These are phyloP conservation scores for Crassisporium funariophilum DNA, from an alignment of 768 basidiomycete genomes.

Conservation along the genomic window DNA sequence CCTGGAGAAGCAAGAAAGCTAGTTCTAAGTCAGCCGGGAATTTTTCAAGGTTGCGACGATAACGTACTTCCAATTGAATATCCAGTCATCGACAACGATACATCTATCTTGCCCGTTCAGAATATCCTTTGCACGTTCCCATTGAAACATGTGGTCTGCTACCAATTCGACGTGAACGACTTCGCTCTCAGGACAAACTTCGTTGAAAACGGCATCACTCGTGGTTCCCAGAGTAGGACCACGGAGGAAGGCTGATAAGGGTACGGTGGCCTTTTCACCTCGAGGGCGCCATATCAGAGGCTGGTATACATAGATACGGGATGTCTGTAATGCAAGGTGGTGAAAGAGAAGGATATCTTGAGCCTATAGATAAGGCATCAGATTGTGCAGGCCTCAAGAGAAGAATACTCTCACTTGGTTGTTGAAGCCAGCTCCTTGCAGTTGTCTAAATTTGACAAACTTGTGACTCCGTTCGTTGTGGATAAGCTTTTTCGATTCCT, in stretches of 20 bases:
- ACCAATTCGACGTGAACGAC: conserved; percentile 36
- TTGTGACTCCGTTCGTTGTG: conserved; percentile 29
- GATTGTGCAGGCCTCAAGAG: conserved; percentile 1
- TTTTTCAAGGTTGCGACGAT: neutral
- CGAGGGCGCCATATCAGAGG: conserved; percentile 48
- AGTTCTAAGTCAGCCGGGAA: neutral
- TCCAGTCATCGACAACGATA: conserved; percentile 45
- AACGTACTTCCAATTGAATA: conserved; percentile 46
- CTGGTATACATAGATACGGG: conserved; percentile 46
- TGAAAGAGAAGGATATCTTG: conserved; percentile 50
- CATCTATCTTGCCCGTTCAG: conserved; percentile 39
- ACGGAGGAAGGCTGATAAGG: conserved; percentile 45
- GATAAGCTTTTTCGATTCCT: conserved; percentile 29
- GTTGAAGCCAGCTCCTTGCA: conserved; percentile 52
- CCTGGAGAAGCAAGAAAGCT: conserved; percentile 44
- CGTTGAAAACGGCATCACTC: conserved; percentile 36
- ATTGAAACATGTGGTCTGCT: conserved; percentile 29
- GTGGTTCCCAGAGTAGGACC: conserved; percentile 42
- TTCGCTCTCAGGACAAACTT: conserved; percentile 41
- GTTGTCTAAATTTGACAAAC: conserved; percentile 47
- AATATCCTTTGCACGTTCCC: conserved; percentile 37
- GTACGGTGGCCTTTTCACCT: conserved; percentile 39
- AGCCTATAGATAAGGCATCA: conserved; percentile 28
- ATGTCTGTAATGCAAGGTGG: conserved; percentile 42
- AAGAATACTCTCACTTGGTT: conserved; percentile 41